Conservation (phyloP, 1,284 basidiomycete genomes). For the Fomes fomentarius region DNA sequence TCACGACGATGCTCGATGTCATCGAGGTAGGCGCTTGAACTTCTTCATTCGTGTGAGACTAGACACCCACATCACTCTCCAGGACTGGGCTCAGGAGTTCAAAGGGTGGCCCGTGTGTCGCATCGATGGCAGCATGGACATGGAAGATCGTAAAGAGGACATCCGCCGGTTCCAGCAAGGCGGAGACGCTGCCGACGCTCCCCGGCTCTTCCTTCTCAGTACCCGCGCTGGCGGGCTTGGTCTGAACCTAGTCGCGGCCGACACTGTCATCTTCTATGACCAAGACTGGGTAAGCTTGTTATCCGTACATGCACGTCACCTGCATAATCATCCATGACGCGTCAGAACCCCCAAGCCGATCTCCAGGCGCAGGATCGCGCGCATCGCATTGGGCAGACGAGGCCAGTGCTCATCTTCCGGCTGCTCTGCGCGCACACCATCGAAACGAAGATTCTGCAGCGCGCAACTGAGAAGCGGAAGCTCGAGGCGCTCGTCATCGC, state of each 20-base stretch:
- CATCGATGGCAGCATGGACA: conserved; percentile 86
- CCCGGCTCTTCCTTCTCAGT: conserved; percentile 86
- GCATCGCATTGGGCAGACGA: conserved; percentile 94
- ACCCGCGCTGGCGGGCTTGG: conserved; percentile 93
- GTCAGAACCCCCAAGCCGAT: conserved; percentile 94
- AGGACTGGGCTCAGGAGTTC: conserved; percentile 86
- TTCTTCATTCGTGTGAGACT: neutral
- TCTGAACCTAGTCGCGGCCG: conserved; percentile 92
- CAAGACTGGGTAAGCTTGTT: conserved; percentile 79
- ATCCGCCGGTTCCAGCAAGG: conserved; percentile 86
- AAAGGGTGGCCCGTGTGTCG: conserved; percentile 86
- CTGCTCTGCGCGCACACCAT: conserved; percentile 88
- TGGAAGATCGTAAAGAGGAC: conserved; percentile 80
- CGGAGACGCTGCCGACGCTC: conserved; percentile 66
- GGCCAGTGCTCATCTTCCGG: conserved; percentile 87
- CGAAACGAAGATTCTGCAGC: conserved; percentile 90
- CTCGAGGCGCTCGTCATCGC: conserved; percentile 95
- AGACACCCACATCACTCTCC: conserved; percentile 5
- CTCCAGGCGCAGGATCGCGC: conserved; percentile 95
- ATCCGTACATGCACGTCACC: neutral
- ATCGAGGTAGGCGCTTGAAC: conserved; percentile 64
- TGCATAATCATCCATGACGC: neutral
- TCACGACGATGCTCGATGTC: conserved; percentile 95
- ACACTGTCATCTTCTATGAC: conserved; percentile 95
- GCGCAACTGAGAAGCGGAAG: conserved; percentile 87